Conservation (phyloP, 2,329 filamentous ascomycete genomes). For the Tolypocladium paradoxum region DNA sequence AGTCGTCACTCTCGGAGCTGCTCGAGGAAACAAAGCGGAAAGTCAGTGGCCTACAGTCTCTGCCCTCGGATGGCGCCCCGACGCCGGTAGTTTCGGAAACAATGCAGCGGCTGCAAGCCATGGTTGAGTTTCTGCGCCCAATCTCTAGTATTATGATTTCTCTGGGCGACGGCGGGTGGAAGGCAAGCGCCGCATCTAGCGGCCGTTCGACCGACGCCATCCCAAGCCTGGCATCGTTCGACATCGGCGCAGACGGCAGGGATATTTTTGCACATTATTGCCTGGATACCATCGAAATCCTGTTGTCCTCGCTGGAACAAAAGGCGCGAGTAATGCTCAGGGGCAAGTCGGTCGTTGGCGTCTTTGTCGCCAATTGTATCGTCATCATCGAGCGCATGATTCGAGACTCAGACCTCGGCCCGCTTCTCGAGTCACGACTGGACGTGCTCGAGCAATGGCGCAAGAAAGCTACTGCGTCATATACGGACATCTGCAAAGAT, state of each 20-base stretch:
- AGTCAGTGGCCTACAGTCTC: conserved; percentile 50
- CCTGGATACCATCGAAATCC: conserved; percentile 72
- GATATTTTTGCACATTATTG: conserved; percentile 87
- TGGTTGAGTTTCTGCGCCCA: conserved; percentile 78
- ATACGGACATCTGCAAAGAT: conserved; percentile 82
- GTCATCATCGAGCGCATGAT: conserved; percentile 78
- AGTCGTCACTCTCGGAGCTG: conserved; percentile 71
- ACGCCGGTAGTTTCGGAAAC: conserved; percentile 71
- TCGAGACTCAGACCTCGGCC: conserved; percentile 64
- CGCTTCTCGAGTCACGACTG: conserved; percentile 57
- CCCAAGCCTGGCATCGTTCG: conserved; percentile 66
- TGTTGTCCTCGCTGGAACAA: conserved; percentile 64
- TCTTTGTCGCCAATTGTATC: conserved; percentile 85
- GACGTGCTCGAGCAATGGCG: conserved; percentile 69
- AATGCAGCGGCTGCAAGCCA: conserved; percentile 74
- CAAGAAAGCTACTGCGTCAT: conserved; percentile 73
- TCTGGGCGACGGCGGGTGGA: conserved; percentile 88
- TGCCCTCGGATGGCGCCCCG: conserved; percentile 70
- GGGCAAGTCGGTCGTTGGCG: conserved; percentile 67
- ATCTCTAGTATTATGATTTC: conserved; percentile 86
- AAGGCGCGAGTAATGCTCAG: conserved; percentile 66
- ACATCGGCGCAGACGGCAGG: conserved; percentile 78
- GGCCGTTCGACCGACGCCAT: conserved; percentile 51
- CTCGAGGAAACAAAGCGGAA: conserved; percentile 72
- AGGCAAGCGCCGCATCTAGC: conserved; percentile 36